Evolutionary conservation across 2,329 filamentous ascomycete genomes (phyloP), one percentile per base, ranked within the genome.

Genomic region (Fusarium papillatum): DNA sequence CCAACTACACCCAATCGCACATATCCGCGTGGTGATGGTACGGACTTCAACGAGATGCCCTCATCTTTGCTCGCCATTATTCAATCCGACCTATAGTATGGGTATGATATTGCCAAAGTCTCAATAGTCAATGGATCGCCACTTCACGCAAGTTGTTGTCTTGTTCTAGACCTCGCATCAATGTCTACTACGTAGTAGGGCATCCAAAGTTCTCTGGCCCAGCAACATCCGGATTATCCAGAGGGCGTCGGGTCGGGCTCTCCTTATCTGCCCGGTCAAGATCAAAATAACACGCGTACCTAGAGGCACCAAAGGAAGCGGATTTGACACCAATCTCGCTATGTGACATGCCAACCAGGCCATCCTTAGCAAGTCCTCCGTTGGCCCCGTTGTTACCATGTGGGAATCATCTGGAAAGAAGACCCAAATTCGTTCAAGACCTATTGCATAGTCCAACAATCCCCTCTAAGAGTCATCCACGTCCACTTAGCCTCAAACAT

Each of bases 401-500:
- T 53, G 48, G 26, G 24, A 50, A 31, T 34, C n/a, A 24, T 22
- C 29, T n/a, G n/a, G 7, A 14, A 9, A 57, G 29, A 57, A 36
- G 53, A 57, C 29, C 29, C 26, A 31, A 53, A 9, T 13, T 19
- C 11, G 29, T 31, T 19, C 26, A 55, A 31, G 26, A 26, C 10
- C 9, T 29, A 46, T 50, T 50, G 24, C 46, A 50, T 19, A 50
- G 17, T 26, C 46, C 17, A 13, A 13, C 9, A 53, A 29, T 53
- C 48, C 24, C 24, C 48, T 53, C 48, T 29, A 11, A 53, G 29
- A 19, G n/a, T 36, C 53, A 36, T n/a, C 53, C 53, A 57, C 53
- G 29, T 57, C 53, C 53, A 26, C 50, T 50, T 38, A 36, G 14
- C 57, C 63, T 71, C 48, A 50, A 62, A 68, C 53, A 64, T 72